Conservation (phyloP, 2,329 filamentous ascomycete species). For the Onygenales sp. region DNA sequence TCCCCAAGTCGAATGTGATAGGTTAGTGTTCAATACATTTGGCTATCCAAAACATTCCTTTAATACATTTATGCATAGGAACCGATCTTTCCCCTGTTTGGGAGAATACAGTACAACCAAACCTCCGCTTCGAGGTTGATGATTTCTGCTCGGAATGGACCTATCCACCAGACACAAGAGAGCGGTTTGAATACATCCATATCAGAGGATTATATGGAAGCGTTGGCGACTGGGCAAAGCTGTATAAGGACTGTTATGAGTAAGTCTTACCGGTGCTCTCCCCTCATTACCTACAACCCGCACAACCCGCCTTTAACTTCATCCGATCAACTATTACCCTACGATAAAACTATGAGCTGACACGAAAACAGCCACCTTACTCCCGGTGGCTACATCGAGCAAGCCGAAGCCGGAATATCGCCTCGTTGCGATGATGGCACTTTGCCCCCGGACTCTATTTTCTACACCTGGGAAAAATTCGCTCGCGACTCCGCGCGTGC, state of each 20-base stretch:
- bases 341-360: not conserved
- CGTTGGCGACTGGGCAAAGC: constrained; percentile 23
- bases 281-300: too few relatives aligned
- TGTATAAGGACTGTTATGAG: constrained; percentile 27
- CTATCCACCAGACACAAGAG: constrained; percentile 17
- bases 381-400: constrained; percentile 25
- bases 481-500: constrained; percentile 10
- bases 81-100: constrained; percentile 29
- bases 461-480: constrained; percentile 12
- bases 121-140: constrained; percentile 24
- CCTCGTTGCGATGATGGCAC: constrained; percentile 17
- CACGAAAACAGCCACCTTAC: constrained; percentile 17
- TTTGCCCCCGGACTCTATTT: constrained; percentile 12
- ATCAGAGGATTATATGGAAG: constrained; percentile 29
- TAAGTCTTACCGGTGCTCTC: constrained; percentile 9
- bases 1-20: constrained; percentile 24
- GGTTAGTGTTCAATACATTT: constrained; percentile 13
- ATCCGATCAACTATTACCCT: too few relatives aligned
- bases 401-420: constrained; percentile 17
- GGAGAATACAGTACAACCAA: constrained; percentile 18
- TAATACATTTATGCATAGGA: constrained; percentile 14
- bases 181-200: constrained; percentile 35
- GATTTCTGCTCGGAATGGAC: constrained; percentile 28
- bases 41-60: not conserved
- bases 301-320: too few relatives aligned